These are phyloP conservation scores for Datura wrightii DNA, from an alignment of 257 asterid species.

Conservation along the genomic window DNA sequence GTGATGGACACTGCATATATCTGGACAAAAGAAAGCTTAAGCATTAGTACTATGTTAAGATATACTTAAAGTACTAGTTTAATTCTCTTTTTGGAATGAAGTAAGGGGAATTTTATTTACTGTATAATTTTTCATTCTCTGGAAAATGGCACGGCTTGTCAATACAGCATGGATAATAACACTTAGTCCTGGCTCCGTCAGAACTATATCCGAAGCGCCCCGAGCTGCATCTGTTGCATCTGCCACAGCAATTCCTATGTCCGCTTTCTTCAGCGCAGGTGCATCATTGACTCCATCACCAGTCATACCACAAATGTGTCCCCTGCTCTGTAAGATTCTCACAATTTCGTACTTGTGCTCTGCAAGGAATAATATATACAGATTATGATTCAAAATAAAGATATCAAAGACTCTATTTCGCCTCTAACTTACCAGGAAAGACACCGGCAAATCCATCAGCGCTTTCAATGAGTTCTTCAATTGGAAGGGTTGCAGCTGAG, in stretches of 20 bases:
- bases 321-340: constrained; percentile 56
- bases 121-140: constrained; percentile 75
- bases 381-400: not conserved
- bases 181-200: constrained; percentile 71
- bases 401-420: not conserved
- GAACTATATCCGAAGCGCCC: constrained; percentile 70
- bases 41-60: not conserved
- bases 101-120: constrained; percentile 25
- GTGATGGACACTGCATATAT: constrained; percentile 79
- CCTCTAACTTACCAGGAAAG: constrained; percentile 54
- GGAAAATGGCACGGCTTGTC: constrained; percentile 74
- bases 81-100: not conserved
- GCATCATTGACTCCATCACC: constrained; percentile 80
- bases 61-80: not conserved
- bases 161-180: constrained; percentile 69
- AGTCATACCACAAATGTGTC: constrained; percentile 76
- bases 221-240: constrained; percentile 78
- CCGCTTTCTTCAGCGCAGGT: constrained; percentile 70
- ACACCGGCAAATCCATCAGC: constrained; percentile 79
- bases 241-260: constrained; percentile 73
- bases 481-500: constrained; percentile 53
- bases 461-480: constrained; percentile 67
- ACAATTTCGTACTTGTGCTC: constrained; percentile 79
- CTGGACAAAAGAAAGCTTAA: constrained; percentile 42
- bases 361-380: constrained; percentile 33